These are phyloP conservation scores for Eucalyptus shirleyi DNA, from an alignment of 345 rosid genomes.

Conservation along the genomic window DNA sequence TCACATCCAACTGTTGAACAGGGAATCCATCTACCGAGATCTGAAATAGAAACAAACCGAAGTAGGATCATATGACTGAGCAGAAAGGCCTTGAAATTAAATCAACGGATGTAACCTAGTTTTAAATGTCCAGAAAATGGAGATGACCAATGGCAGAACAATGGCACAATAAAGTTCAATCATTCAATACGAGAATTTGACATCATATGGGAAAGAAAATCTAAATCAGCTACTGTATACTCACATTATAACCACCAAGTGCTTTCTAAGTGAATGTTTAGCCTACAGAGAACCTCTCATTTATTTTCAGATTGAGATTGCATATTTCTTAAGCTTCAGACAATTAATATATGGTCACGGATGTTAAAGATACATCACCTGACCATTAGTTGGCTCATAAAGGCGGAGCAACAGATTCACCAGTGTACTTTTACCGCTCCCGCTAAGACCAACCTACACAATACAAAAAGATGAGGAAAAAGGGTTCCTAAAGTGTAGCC, in stretches of 20 bases:
- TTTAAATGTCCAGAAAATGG: neutral
- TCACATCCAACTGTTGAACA: slow-evolving; percentile 65
- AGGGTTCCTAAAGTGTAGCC: neutral
- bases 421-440: slow-evolving; percentile 95
- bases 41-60: slow-evolving; percentile 6
- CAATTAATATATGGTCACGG: neutral
- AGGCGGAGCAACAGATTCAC: slow-evolving; percentile 83
- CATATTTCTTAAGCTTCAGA: neutral
- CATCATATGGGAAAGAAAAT: neutral
- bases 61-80: neutral
- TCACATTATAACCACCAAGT: neutral
- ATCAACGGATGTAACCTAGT: neutral
- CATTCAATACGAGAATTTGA: neutral
- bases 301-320: neutral
- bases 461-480: neutral
- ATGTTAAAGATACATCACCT: slow-evolving; percentile 28
- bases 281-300: neutral
- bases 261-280: neutral
- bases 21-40: slow-evolving; percentile 81
- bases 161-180: neutral
- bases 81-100: neutral
- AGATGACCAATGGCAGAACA: neutral
- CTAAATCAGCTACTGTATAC: neutral
- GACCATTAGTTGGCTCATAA: slow-evolving; percentile 81
- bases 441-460: slow-evolving; percentile 91